Evolutionary conservation across 2,329 filamentous ascomycete species (phyloP), one percentile per base, ranked within the genome.

Genomic region (Fusarium napiforme): DNA sequence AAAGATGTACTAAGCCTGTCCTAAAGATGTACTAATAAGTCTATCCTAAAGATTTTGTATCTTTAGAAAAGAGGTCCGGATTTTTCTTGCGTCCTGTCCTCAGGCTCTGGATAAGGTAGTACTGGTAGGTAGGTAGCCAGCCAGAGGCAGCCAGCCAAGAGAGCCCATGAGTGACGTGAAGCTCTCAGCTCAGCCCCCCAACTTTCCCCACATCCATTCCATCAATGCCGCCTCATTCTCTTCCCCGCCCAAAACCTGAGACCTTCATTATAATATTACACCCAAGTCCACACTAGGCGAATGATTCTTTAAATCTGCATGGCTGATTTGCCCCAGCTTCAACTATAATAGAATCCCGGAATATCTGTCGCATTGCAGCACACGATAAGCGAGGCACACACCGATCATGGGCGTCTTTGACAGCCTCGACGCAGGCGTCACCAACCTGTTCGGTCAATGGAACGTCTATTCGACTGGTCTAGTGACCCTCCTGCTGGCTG

Each of bases 401-500:
- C 28, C 16, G 23, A 76, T 69, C 43, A 86, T 86, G 84, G 81
- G 84, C 60, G 74, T 85, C 59, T 79, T 88, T 80, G 86, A 90
- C 78, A 88, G 89, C 82, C 84, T 97, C 76, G 95, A 98, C 84
- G 86, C 90, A 76, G 85, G 89, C 79, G 84, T 97, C 73, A 90
- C 91, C 58, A 86, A 88, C 69, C 83, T 96, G 59, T 85, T 97
- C 63, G 88, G 90, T 42, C 92, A 93, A 82, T 98, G 95, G 95
- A 94, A 96, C 81, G 83, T 88, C 74, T 93, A 93, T 84, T 94
- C 93, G 36, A 96, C 93, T 7, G 79, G 77, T 26, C 87, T 99
- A 72, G 87, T 90, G 50, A 88, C 92, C 30, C 79, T 89, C 68
- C 85, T 98, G 47, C 84, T 92, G 69, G 85, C 87, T 61, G 88